Base-by-base conservation (phyloP, 2,329 filamentous ascomycete genomes). In the Penicillium glabrum region DNA sequence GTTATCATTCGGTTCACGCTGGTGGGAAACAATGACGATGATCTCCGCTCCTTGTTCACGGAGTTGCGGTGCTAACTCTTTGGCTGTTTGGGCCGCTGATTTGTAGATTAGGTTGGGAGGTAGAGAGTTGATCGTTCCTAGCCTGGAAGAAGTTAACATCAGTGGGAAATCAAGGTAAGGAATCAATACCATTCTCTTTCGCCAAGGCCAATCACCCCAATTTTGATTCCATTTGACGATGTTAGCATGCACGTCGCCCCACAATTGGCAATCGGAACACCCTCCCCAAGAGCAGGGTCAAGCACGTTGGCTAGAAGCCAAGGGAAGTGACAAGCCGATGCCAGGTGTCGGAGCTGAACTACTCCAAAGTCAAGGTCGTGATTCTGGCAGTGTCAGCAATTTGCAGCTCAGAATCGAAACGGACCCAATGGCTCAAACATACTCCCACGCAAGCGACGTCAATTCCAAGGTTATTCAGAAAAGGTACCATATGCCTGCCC, bases 301-400 rank as follows among this genome's bases (percentile, higher is more conserved):
- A 95, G 80, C 9, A 96, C 88, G 72, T 96, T 96, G 62, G 91
- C 91, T 16, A 96, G 82, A 1, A 96, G 83, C 92, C 93, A 96
- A 3, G 92, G 92, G 65, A 96, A 96, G 23, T 82, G 83, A 77
- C 91, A 96, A 70, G 91, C 87, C 33, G 80, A 79, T 5, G 87
- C 82, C 48, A 96, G 79, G 67, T 91, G 82, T 54, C 85, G 81
- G 71, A 93, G 93, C 71, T 96, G 91, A 54, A 83, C 82, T 41
- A 96, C 89, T 13, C 92, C 93, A 74, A 96, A 96, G 77, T 96
- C 93, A 53, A 96, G 85, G 70, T 96, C 93, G 72, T 96, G 92
- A 71, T 96, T 96, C 83, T 91, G 60, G 26, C 43, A 13, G 41
- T 31, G 56, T 60, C 55, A 63, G 57, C 48, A 61, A 27, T 52